Base-by-base conservation (phyloP, 345 rosid species). In the Boechera divaricarpa region DNA sequence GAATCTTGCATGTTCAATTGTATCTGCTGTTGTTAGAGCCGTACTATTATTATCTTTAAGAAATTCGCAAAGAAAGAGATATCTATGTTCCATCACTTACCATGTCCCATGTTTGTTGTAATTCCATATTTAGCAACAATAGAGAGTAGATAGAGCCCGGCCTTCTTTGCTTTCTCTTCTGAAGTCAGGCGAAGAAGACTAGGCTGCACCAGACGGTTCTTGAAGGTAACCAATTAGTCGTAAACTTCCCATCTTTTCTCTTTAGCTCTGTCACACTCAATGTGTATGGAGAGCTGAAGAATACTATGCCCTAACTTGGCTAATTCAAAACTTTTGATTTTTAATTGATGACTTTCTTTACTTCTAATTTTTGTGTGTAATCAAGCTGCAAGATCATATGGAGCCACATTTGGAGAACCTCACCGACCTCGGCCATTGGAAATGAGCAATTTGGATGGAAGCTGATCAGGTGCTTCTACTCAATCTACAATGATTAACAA, bases 341-440 rank as follows among this genome's bases (percentile, higher is more conserved):
- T 21, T 21, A 21, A 21, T 21, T 21, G 24, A 21, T 21, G 24
- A 21, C 24, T 21, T 21, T 21, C 24, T 21, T 21, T 21, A 21
- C 24, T 21, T 21, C 24, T 21, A 21, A 21, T 21, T 21, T 21
- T 21, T 21, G 24, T 21, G 24, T 31, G 33, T 70, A 32, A 5
- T 13, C 12, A 45, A 58, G 35, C 56, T 45, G 44, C 38, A 15
- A 15, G 39, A 39, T 69, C 38, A 69, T 69, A n/a, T 52, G 72
- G 38, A 54, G 48, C 18, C 64, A 56, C 29, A 29, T 16, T 31
- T 57, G 21, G 24, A 21, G 24, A 21, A 21, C 24, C 24, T 21
- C 24, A 21, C 24, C 1, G 24, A 21, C 1, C 24, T 21, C 1
- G 1, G 24, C 24, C 24, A 21, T 21, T 21, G 24, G 24, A 21